Percentiles rank a stretch among this genome's conserved stretches.
These are phyloP conservation scores for Neonectria sp. DNA, from an alignment of 2,329 filamentous ascomycete genomes.

Conservation along the genomic window DNA sequence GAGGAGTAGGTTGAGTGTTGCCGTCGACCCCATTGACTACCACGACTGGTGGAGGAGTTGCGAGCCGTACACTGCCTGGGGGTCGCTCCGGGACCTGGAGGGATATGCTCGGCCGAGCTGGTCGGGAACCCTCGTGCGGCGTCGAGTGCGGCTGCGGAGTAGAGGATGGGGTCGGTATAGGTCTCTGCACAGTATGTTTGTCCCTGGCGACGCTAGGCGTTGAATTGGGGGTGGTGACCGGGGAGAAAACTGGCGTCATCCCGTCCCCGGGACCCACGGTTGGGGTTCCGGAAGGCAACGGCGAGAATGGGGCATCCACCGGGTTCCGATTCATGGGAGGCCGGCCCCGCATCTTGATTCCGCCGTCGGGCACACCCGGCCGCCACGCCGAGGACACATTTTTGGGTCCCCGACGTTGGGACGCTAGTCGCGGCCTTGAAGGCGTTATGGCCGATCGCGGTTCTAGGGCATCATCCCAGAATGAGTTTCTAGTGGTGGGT, in stretches of 20 bases:
- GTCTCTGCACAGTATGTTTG: constrained; percentile 14
- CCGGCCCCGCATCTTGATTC: constrained; percentile 82
- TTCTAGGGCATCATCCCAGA: constrained; percentile 72
- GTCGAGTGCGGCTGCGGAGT: constrained; percentile 32
- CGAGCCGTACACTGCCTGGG: constrained; percentile 73
- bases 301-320: constrained; percentile 65
- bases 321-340: constrained; percentile 78
- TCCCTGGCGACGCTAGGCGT: constrained; percentile 11
- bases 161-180: constrained; percentile 27
- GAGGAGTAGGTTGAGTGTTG: not conserved
- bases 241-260: constrained; percentile 21
- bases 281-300: constrained; percentile 30
- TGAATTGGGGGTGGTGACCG: constrained; percentile 11
- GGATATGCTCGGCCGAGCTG: constrained; percentile 57
- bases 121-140: constrained; percentile 41
- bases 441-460: constrained; percentile 83
- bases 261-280: constrained; percentile 30
- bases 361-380: constrained; percentile 72
- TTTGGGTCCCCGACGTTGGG: constrained; percentile 79
- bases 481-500: constrained; percentile 68
- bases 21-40: constrained; percentile 39
- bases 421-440: constrained; percentile 64
- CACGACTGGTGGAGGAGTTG: constrained; percentile 66
- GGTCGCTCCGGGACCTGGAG: constrained; percentile 65
- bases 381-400: constrained; percentile 95